phyloP scores from a whole-genome alignment of 345 rosid genomes.

The Rubroshorea leprosula region DNA sequence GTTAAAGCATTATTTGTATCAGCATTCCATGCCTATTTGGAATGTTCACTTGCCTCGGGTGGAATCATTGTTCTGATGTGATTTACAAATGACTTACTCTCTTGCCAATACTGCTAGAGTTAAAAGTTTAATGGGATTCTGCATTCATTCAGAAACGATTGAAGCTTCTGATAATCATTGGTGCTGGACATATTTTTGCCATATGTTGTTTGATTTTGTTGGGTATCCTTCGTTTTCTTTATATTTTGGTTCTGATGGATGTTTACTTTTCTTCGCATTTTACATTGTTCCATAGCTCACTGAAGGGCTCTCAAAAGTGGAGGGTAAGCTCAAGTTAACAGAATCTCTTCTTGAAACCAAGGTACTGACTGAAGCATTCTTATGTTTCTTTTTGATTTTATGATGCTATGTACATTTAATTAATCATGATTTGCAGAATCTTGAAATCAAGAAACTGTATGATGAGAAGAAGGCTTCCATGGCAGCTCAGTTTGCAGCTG shows the following conservation, averaged over 20 bases:
- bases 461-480: constrained; percentile 97
- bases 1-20: too few relatives aligned
- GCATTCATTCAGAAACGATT: too few relatives aligned
- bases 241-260: constrained; percentile 11
- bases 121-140: too few relatives aligned
- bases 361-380: constrained; percentile 34
- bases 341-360: constrained; percentile 83
- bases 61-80: too few relatives aligned
- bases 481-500: constrained; percentile 99
- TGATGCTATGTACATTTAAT: constrained; percentile 9
- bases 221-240: neutral
- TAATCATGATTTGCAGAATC: constrained; percentile 49
- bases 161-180: too few relatives aligned
- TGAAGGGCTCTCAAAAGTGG: constrained; percentile 74
- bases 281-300: constrained; percentile 53
- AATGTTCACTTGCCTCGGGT: too few relatives aligned
- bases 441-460: constrained; percentile 89
- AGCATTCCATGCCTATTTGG: too few relatives aligned
- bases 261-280: constrained; percentile 15
- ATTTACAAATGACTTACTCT: too few relatives aligned
- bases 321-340: constrained; percentile 69
- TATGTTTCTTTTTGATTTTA: constrained; percentile 7
- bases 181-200: too few relatives aligned
- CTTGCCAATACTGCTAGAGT: too few relatives aligned
- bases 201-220: neutral